A percentile compares a stretch with the other conserved stretches of the same genome.
phyloP scores from a whole-genome alignment of 169 alveolate species.

The Perkinsus olseni region DNA sequence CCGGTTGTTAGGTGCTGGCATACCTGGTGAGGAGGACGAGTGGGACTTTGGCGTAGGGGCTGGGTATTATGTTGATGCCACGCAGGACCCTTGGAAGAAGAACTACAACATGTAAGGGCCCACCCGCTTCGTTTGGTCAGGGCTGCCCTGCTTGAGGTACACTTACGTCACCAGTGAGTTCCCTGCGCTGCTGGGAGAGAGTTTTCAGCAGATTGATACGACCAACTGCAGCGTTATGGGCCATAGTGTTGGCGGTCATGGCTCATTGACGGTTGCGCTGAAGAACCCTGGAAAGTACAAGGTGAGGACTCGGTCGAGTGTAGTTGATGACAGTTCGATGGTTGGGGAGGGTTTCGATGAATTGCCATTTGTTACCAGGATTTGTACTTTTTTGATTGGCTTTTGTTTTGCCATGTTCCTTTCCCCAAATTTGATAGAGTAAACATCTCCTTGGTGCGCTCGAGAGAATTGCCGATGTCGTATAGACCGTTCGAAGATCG shows the following conservation, averaged over 20 bases:
- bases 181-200: neutral
- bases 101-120: constrained; percentile 48
- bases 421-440: too few relatives aligned
- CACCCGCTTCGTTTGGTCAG: neutral
- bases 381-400: neutral
- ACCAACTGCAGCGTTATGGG: constrained; percentile 54
- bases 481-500: too few relatives aligned
- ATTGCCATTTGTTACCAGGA: neutral
- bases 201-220: constrained; percentile 38
- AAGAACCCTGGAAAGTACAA: constrained; percentile 49
- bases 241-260: constrained; percentile 70
- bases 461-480: too few relatives aligned
- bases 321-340: neutral
- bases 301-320: neutral
- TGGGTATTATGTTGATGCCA: constrained; percentile 52
- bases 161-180: neutral
- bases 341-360: too few relatives aligned
- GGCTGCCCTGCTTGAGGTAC: neutral
- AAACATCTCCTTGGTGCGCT: too few relatives aligned
- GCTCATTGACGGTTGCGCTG: constrained; percentile 50
- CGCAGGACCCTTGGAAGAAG: constrained; percentile 46
- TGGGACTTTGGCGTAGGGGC: constrained; percentile 49
- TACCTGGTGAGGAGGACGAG: constrained; percentile 45
- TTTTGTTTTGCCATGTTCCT: neutral
- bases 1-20: constrained; percentile 27